phyloP scores from a whole-genome alignment of 768 basidiomycete species.

The Pholiota molesta region DNA sequence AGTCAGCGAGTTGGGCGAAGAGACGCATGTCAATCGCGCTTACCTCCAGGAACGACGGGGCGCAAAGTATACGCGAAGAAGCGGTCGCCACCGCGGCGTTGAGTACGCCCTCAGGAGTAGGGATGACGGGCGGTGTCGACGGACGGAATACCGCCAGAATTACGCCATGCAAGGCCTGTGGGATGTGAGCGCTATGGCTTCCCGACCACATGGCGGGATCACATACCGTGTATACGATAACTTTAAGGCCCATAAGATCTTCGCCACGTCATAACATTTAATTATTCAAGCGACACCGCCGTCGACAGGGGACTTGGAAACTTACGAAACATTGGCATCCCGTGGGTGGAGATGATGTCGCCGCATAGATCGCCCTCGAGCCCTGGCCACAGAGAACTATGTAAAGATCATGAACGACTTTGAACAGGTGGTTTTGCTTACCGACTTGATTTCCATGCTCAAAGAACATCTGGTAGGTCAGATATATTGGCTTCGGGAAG shows the following conservation, averaged over 20 bases:
- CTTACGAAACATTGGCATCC: slow-evolving; percentile 8
- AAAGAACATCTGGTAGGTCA: slow-evolving; percentile 6
- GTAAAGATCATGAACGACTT: background rate
- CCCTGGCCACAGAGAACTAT: background rate
- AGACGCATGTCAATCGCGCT: background rate
- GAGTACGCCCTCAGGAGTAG: slow-evolving; percentile 5
- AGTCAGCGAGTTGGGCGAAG: no score
- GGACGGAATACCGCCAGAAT: slow-evolving; percentile 6
- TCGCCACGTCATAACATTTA: background rate
- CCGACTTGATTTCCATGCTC: background rate
- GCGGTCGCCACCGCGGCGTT: background rate
- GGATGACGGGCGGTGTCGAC: background rate
- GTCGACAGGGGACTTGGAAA: background rate
- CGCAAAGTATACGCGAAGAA: slow-evolving; percentile 4
- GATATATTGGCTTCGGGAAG: slow-evolving; percentile 6
- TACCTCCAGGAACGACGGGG: slow-evolving; percentile 9
- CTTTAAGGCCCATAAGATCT: slow-evolving; percentile 10
- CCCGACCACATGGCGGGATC: no score
- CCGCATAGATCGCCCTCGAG: slow-evolving; percentile 6
- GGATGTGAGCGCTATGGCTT: background rate
- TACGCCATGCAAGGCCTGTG: slow-evolving; percentile 1
- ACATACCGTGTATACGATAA: slow-evolving; percentile 3
- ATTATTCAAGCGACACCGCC: no score
- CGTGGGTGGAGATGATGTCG: background rate
- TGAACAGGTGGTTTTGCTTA: background rate